Base-by-base conservation (phyloP, 441 rosid species). In the Eruca vesicaria region DNA sequence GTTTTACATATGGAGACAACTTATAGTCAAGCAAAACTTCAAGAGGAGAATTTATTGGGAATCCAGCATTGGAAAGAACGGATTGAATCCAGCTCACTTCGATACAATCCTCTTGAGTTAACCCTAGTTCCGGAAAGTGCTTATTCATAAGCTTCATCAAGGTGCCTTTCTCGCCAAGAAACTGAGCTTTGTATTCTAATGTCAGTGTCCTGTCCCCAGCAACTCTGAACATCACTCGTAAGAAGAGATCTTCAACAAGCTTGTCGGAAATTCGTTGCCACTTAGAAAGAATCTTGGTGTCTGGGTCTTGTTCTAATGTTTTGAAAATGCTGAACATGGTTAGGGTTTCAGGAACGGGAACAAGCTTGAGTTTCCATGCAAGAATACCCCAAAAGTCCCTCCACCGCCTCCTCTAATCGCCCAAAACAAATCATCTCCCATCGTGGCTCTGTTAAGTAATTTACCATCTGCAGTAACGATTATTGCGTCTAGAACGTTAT, bases 31-130 rank as follows among this genome's bases (percentile, higher is more conserved):
- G 97, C 26, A 92, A 77, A 15, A 90, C 73, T 8, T 86, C 90
- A 0, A 84, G 83, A 0, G 90, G 73, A 1, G 90, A 78, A 4
- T 14, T 55, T 10, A 32, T 59, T 0, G 86, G 84, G 77, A 72
- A 90, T 1, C 87, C 88, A 0, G 83, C 86, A 11, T 82, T 82
- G 82, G 79, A 79, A 2, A 87, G 36, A 5, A 84, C 83, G 0
- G 97, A 84, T 53, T 82, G 74, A 20, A 92, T 80, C 97, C 97
- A 90, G 73, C 77, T 88, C 18, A 81, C 86, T 73, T 86, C 89
- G 7, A 8, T 48, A 18, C 92, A 87, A 58, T 92, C 88, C 11
- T 82, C 65, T 10, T 1, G 18, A 0, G 85, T 84, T 55, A 90
- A 38, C 7, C 90, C 91, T 77, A 90, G 6, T 66, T 90, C 91